These are phyloP conservation scores for Fusarium heterosporum DNA, from an alignment of 2,329 filamentous ascomycete species.

Conservation along the genomic window DNA sequence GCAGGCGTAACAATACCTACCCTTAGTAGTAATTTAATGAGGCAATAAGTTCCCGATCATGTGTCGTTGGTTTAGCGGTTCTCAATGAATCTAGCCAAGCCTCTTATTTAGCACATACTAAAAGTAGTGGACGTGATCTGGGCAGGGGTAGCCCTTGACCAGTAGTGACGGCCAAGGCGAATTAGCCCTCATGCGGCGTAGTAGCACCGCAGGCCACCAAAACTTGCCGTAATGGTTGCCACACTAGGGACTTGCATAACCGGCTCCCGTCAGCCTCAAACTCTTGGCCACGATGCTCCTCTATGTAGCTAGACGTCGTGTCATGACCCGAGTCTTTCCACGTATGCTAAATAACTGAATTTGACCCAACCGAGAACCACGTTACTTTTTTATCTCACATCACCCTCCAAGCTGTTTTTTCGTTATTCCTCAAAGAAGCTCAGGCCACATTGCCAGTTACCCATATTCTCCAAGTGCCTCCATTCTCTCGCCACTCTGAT, in stretches of 20 bases:
- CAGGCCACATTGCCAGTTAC: neutral
- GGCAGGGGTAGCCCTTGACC: neutral
- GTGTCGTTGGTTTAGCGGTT: slow-evolving; percentile 1
- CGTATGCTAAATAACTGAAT: slow-evolving; percentile 2
- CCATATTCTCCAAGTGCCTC: neutral
- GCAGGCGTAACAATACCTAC: neutral
- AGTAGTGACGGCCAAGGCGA: neutral
- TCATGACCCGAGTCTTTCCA: neutral
- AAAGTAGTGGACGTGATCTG: neutral
- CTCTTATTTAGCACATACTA: neutral
- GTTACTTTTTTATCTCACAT: neutral
- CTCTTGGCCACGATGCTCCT: neutral
- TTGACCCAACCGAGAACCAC: too few relatives aligned
- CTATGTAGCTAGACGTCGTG: neutral
- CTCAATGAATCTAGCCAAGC: slow-evolving; percentile 1
- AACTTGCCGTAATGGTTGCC: neutral
- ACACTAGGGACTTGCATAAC: slow-evolving; percentile 9
- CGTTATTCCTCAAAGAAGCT: neutral
- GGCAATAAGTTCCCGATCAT: neutral
- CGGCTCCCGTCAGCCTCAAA: slow-evolving; percentile 2
- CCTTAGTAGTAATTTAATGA: too few relatives aligned
- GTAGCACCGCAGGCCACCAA: neutral
- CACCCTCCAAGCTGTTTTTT: neutral
- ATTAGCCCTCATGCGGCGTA: neutral
- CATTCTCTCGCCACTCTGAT: neutral